Percentiles rank a stretch among this genome's conserved stretches.
Evolutionary conservation across 768 basidiomycete genomes (phyloP).

Genomic region (Pluteus cervinus): DNA sequence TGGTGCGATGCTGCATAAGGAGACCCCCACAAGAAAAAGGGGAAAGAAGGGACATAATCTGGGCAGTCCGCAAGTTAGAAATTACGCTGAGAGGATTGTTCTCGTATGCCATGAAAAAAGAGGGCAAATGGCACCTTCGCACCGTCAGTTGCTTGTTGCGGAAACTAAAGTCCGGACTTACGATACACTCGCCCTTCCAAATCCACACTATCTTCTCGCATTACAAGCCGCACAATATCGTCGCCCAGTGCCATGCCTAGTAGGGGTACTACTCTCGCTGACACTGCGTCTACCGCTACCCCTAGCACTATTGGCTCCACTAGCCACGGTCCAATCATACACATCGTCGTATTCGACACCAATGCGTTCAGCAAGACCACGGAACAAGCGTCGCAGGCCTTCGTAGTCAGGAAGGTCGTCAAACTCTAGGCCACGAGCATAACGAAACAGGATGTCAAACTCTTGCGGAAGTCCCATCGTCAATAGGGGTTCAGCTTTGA

Average conservation of each 20-base stretch:
- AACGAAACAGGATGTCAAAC: constrained; percentile 75
- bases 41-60: too few species aligned
- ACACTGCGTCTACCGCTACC: constrained; percentile 13
- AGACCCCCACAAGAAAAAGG: too few species aligned
- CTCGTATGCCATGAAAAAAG: too few species aligned
- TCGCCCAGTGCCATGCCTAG: constrained; percentile 16
- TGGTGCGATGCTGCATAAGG: too few species aligned
- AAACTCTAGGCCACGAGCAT: constrained; percentile 78
- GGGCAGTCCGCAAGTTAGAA: too few species aligned
- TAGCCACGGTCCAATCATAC: constrained; percentile 35
- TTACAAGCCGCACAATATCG: constrained; percentile 37
- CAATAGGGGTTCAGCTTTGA: constrained; percentile 58
- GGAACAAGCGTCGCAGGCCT: constrained; percentile 71
- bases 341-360: constrained; percentile 50
- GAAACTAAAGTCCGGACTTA: too few species aligned
- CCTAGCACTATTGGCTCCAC: constrained; percentile 5
- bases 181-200: too few species aligned
- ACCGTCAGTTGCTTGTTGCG: too few species aligned
- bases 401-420: constrained; percentile 89
- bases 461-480: constrained; percentile 76
- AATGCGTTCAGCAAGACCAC: constrained; percentile 47
- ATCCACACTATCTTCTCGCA: constrained; percentile 18
- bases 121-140: too few species aligned
- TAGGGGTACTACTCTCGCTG: constrained; percentile 26
- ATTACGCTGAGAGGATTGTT: too few species aligned